phyloP scores from a whole-genome alignment of 2,329 filamentous ascomycete genomes.

The Allantophomopsis cytisporea region DNA sequence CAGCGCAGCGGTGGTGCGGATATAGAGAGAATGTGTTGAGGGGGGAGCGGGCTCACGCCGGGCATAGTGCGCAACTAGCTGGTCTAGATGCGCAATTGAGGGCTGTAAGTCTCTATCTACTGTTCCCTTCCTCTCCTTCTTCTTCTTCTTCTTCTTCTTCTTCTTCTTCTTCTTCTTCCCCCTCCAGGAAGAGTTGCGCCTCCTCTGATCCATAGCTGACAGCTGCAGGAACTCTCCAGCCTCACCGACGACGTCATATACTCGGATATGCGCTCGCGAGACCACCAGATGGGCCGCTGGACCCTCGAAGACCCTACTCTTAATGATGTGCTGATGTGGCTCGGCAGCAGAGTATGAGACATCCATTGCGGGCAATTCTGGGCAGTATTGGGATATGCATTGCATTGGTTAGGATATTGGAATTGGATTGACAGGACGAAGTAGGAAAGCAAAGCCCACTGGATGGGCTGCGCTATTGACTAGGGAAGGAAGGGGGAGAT shows the following conservation, averaged over 20 bases:
- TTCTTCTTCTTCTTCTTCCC: too few relatives aligned
- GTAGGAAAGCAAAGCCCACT: too few relatives aligned
- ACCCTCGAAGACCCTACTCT: conserved; percentile 17
- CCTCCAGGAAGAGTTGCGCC: too few relatives aligned
- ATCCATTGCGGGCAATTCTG: too few relatives aligned
- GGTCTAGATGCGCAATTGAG: conserved; percentile 43
- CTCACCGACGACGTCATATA: conserved; percentile 48
- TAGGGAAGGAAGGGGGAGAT: too few relatives aligned
- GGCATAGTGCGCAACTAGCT: conserved; percentile 32
- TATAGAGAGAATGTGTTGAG: conserved; percentile 38
- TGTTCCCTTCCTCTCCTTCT: too few relatives aligned
- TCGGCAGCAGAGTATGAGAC: not conserved
- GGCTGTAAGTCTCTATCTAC: conserved; percentile 27
- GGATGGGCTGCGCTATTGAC: too few relatives aligned
- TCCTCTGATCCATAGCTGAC: too few relatives aligned
- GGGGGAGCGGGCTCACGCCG: conserved; percentile 31
- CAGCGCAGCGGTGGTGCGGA: conserved; percentile 45
- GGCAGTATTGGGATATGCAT: too few relatives aligned
- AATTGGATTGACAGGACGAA: too few relatives aligned
- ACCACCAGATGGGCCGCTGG: conserved; percentile 44
- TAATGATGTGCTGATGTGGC: not conserved
- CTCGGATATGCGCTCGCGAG: conserved; percentile 35
- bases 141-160: too few relatives aligned
- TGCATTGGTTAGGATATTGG: too few relatives aligned
- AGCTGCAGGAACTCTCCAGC: conserved; percentile 35